phyloP scores from a whole-genome alignment of 768 basidiomycete genomes.

The Agrocybe pediades region DNA sequence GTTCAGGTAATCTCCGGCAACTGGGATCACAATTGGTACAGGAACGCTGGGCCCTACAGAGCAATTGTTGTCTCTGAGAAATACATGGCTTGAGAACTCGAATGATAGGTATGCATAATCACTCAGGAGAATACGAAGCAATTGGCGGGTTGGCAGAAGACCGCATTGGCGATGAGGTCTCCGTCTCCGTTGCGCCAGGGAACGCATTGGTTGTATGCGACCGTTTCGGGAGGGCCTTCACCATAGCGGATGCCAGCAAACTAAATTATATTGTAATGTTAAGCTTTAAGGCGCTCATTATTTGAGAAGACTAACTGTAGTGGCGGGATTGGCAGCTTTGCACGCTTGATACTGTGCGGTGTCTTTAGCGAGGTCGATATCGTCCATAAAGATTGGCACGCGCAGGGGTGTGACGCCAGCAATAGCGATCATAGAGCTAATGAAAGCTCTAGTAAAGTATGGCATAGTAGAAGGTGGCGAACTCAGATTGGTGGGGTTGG shows the following conservation, averaged over 20 bases:
- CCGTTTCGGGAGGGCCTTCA: constrained; percentile 11
- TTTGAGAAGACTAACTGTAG: constrained; percentile 1
- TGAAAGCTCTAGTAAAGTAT: not conserved
- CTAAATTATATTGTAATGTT: not conserved
- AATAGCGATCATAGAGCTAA: not conserved
- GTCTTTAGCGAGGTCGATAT: constrained; percentile 14
- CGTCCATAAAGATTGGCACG: no score
- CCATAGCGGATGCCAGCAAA: constrained; percentile 17
- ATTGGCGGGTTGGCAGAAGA: constrained; percentile 17
- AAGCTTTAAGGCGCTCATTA: not conserved
- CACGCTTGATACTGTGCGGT: constrained; percentile 14
- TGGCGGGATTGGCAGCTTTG: constrained; percentile 10
- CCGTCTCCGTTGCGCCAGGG: constrained; percentile 11
- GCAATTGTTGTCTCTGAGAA: constrained; percentile 10
- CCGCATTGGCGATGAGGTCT: constrained; percentile 16
- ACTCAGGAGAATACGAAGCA: constrained; percentile 18
- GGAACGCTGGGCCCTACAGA: constrained; percentile 7
- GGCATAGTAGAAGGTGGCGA: not conserved
- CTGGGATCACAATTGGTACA: constrained; percentile 12
- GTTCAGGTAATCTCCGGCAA: constrained; percentile 14
- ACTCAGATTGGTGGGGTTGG: not conserved
- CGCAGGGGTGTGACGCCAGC: constrained; percentile 1
- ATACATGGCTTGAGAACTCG: not conserved
- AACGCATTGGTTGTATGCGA: constrained; percentile 16
- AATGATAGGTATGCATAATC: not conserved